Percentiles rank a stretch among this genome's conserved stretches.
Evolutionary conservation across 768 basidiomycete species (phyloP).

Genomic region (Suillus luteus): DNA sequence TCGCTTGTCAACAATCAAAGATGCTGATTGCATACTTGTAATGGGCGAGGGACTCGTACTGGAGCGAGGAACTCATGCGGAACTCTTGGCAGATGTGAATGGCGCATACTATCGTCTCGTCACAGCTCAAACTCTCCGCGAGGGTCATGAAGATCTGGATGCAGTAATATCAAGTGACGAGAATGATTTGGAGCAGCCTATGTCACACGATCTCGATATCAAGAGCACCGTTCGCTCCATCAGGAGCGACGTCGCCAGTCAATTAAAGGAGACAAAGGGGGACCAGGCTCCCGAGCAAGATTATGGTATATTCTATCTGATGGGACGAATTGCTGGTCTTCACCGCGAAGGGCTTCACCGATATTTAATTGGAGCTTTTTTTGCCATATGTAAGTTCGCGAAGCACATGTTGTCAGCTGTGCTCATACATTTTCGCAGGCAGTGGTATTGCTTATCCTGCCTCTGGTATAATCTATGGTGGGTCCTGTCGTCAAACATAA

Average conservation of each 20-base stretch:
- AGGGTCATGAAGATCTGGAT: conserved; percentile 22
- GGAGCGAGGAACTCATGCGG: conserved; percentile 46
- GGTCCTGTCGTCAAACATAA: conserved; percentile 16
- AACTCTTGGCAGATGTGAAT: conserved; percentile 36
- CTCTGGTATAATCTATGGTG: conserved; percentile 37
- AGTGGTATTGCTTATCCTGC: conserved; percentile 32
- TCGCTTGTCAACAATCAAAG: conserved; percentile 44
- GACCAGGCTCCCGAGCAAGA: neutral
- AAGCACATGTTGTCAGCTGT: neutral
- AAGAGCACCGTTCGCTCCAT: conserved; percentile 19
- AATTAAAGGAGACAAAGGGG: neutral
- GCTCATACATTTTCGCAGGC: conserved; percentile 6
- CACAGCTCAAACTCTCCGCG: conserved; percentile 42
- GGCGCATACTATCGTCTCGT: conserved; percentile 47
- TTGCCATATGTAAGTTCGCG: conserved; percentile 31
- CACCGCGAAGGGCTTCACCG: conserved; percentile 38
- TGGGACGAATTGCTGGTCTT: conserved; percentile 39
- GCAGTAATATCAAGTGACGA: conserved; percentile 15
- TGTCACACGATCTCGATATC: conserved; percentile 35
- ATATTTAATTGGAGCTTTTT: conserved; percentile 40
- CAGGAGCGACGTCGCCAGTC: conserved; percentile 16
- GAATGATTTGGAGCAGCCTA: conserved; percentile 24
- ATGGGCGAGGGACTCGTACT: conserved; percentile 46
- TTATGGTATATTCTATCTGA: conserved; percentile 39
- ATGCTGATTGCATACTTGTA: conserved; percentile 45